Base-by-base conservation (phyloP, 768 basidiomycete genomes). In the Sistotremastrum niveocremeum region DNA sequence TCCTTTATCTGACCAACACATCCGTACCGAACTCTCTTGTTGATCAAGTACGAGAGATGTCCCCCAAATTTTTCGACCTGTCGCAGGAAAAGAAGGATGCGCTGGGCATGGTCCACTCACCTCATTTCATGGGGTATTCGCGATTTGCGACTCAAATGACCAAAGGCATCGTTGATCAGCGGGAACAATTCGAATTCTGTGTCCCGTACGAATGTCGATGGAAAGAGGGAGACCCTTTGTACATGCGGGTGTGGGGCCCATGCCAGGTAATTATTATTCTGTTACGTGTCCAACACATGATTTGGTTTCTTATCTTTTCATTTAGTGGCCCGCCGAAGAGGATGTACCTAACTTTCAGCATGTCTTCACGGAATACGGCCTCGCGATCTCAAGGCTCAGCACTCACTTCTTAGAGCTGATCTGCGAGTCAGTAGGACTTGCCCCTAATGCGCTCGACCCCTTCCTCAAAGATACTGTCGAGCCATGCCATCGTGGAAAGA, bases 131-230 rank as follows among this genome's bases (percentile, higher is more conserved):
- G 39, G 86, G 86, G 0, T 89, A 89, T 58, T 79, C 77, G 6
- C 68, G 64, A 42, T 60, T 87, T 2, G 86, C 84, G 1, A 68
- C 74, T 0, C 86, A 89, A 57, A 59, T 80, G 51, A 89, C 86
- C 30, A 83, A 77, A 54, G 85, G 83, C 9, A 67, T 67, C 47
- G 71, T 73, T 5, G 86, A 89, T 57, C 71, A 72, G 53, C 69
- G 86, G 41, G 86, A 89, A 57, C 86, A 88, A 60, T 84, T 81
- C 54, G 87, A 89, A 55, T 71, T 89, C 53, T 84, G 74, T 37
- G 88, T 84, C 7, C 73, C 67, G 28, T 76, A 79, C 55, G 67
- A 68, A 45, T 71, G 63, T n/a, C 61, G 64, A 52, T 86, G 76
- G 83, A 73, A 60, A 51, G 67, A 68, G 4, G 75, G 75, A 9